These are phyloP conservation scores for Nectriaceae sp. DNA, from an alignment of 2,329 filamentous ascomycete species.

Conservation along the genomic window DNA sequence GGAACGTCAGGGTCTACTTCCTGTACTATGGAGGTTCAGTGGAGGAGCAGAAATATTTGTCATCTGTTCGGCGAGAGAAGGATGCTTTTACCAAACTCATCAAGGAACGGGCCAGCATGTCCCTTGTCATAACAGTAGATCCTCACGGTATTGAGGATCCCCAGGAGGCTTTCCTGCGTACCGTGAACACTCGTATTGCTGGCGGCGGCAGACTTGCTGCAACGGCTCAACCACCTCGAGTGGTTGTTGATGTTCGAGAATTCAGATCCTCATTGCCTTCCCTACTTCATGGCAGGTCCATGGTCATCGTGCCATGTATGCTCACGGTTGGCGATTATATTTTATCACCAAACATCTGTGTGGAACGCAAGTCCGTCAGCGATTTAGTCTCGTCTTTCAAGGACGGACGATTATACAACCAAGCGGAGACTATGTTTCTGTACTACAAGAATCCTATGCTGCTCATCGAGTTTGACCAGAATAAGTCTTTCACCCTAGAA, in stretches of 20 bases:
- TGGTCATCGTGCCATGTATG: conserved; percentile 91
- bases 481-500: conserved; percentile 95
- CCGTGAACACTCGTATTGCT: conserved; percentile 94
- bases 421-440: conserved; percentile 91
- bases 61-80: conserved; percentile 89
- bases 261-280: conserved; percentile 92
- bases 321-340: conserved; percentile 97
- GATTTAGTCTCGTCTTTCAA: conserved; percentile 91
- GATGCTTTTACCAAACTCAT: conserved; percentile 95
- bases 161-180: conserved; percentile 89
- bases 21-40: conserved; percentile 95
- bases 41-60: conserved; percentile 92
- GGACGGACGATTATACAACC: conserved; percentile 87
- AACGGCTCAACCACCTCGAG: conserved; percentile 83
- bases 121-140: conserved; percentile 78
- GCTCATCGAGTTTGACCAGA: conserved; percentile 96
- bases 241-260: conserved; percentile 94
- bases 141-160: conserved; percentile 72
- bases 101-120: conserved; percentile 92
- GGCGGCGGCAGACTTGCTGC: conserved; percentile 84
- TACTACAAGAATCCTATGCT: conserved; percentile 90
- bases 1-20: conserved; percentile 91
- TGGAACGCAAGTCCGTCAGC: conserved; percentile 91
- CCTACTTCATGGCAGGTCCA: conserved; percentile 83
- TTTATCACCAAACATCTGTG: conserved; percentile 84